These are phyloP conservation scores for Cyamopsis tetragonoloba DNA, from an alignment of 306 rosid genomes.

Conservation along the genomic window DNA sequence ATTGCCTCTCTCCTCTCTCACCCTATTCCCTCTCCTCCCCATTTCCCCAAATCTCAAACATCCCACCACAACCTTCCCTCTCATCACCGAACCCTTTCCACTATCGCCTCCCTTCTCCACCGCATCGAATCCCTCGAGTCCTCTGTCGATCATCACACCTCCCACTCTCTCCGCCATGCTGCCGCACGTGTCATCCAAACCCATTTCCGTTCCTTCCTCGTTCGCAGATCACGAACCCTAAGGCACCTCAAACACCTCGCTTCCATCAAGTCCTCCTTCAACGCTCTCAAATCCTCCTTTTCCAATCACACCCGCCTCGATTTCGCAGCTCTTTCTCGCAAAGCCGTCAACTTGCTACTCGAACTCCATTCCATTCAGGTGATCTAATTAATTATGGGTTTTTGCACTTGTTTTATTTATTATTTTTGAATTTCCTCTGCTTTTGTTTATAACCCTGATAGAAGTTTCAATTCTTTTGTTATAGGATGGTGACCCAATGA, in stretches of 20 bases:
- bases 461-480: not conserved
- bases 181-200: slow-evolving; percentile 78
- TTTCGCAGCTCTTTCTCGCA: slow-evolving; percentile 46
- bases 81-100: slow-evolving; percentile 16
- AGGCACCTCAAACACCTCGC: slow-evolving; percentile 78
- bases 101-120: slow-evolving; percentile 50
- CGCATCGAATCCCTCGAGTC: slow-evolving; percentile 91
- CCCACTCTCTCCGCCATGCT: slow-evolving; percentile 51
- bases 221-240: slow-evolving; percentile 79
- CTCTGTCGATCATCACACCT: slow-evolving; percentile 38
- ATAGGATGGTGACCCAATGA: slow-evolving; percentile 62
- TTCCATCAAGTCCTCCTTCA: slow-evolving; percentile 54
- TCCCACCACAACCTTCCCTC: slow-evolving; percentile 5
- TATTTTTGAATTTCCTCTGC: not conserved
- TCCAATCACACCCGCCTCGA: slow-evolving; percentile 41
- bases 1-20: slow-evolving; percentile 48
- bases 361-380: slow-evolving; percentile 78
- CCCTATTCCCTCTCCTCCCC: slow-evolving; percentile 14
- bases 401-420: not conserved
- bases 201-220: slow-evolving; percentile 84
- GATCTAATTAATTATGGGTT: not conserved
- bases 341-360: slow-evolving; percentile 62
- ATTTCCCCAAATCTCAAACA: slow-evolving; percentile 20
- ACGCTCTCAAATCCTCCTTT: slow-evolving; percentile 49
- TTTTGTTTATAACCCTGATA: not conserved